Evolutionary conservation across 371 early-diverging fungal genomes (phyloP), one percentile per base, ranked within the genome.

Genomic region (Syncephalastrum contaminatum): DNA sequence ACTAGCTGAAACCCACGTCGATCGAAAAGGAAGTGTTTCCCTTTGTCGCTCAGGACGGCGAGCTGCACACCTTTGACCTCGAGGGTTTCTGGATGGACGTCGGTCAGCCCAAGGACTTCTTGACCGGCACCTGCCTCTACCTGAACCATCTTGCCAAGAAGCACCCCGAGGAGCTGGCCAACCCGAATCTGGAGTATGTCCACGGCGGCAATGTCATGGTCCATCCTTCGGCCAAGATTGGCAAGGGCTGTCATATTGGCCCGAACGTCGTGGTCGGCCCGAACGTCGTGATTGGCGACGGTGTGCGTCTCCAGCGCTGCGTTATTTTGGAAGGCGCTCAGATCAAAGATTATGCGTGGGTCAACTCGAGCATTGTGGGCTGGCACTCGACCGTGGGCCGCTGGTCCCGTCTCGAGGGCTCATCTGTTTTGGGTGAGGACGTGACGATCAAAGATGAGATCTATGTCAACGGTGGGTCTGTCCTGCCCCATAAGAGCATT

Each of bases 11-110:
- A 63, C 97, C 97, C 15, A 97, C 95, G 13, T 95, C 95, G 19
- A 97, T 97, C 57, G 99, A 99, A 75, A 98, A 94, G 73, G 99
- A 99, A 69, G 83, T 98, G 6, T 99, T 99, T 80, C 99, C 99
- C 16, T 56, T 47, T 48, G 94, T 99, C 88, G 98, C 98, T 15
- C 67, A 73, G 21, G 92, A 91, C 53, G 67, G 72, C 15, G 84
- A 92, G 67, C 84, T 99, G 48, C 92, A 93, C 70, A 84, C 92
- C 27, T 96, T 93, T 75, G 92, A 94, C 15, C 85, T 99, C 39
- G 89, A 95, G 49, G 98, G 99, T 52, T 99, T 92, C 87, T 99
- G 99, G 99, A 96, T 96, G 96, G 99, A 99, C 72, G 98, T 99
- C 45, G 99, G 99, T 30, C 99, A 99, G 78, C 99, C 99, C 62